phyloP scores from a whole-genome alignment of 805 yeast genomes.

The Priceomyces fermenticarens region DNA sequence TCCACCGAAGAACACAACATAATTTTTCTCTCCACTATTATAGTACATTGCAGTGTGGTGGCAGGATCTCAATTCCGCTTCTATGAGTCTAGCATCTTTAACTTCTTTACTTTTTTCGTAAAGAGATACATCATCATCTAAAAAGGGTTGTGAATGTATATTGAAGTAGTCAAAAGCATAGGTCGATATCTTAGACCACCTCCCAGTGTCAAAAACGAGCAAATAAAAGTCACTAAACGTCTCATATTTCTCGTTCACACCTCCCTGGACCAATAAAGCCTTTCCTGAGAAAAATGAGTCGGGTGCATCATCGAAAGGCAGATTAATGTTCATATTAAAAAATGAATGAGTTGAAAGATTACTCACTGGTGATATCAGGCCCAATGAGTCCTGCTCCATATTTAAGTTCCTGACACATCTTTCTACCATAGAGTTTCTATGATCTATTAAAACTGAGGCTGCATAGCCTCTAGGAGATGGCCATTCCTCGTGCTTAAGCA shows the following conservation, averaged over 20 bases:
- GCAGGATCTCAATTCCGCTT: conserved; percentile 41
- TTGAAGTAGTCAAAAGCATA: conserved; percentile 35
- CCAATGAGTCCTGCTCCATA: neutral
- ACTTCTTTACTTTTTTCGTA: conserved; percentile 23
- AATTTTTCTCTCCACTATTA: conserved; percentile 30
- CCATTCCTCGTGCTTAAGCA: conserved; percentile 10
- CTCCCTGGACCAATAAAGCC: conserved; percentile 39
- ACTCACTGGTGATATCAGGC: conserved; percentile 2
- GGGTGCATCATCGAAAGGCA: conserved; percentile 6
- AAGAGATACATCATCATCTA: conserved; percentile 25
- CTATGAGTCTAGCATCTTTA: conserved; percentile 24
- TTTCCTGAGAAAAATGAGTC: conserved; percentile 23
- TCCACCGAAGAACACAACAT: conserved; percentile 39
- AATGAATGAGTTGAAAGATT: neutral
- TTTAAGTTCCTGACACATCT: conserved; percentile 13
- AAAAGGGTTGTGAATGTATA: conserved; percentile 20
- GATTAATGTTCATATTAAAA: neutral
- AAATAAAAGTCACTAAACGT: conserved; percentile 32
- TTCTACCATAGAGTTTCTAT: conserved; percentile 13
- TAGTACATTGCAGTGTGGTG: conserved; percentile 37
- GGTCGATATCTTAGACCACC: conserved; percentile 33
- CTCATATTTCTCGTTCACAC: conserved; percentile 27
- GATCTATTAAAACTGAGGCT: conserved; percentile 30
- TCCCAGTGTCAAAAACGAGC: conserved; percentile 29
- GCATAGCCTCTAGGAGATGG: conserved; percentile 41